Conservation (phyloP, 148 eudicot genomes). For the Heliamphora exappendiculata region DNA sequence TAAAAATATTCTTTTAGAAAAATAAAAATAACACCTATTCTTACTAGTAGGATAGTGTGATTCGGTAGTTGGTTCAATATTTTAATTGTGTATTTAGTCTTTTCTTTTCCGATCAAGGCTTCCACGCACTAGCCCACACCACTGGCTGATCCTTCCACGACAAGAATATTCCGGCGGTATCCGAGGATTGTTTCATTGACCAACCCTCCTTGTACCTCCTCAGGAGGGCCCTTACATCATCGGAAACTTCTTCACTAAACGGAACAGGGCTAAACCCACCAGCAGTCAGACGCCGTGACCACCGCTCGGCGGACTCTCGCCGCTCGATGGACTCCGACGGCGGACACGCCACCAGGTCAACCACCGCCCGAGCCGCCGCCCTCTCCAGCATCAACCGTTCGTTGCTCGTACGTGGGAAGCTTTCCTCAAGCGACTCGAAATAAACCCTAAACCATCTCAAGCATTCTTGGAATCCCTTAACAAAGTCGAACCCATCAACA, state of each 20-base stretch:
- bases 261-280: constrained; percentile 46
- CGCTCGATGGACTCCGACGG: constrained; percentile 60
- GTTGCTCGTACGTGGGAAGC: constrained; percentile 69
- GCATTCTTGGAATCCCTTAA: constrained; percentile 68
- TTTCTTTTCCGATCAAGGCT: too few relatives aligned
- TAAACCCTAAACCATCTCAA: constrained; percentile 87
- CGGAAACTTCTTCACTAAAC: constrained; percentile 79
- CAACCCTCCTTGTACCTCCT: constrained; percentile 94
- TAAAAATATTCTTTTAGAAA: too few relatives aligned
- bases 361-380: constrained; percentile 72
- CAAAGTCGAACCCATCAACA: constrained; percentile 40
- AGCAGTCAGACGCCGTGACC: constrained; percentile 55
- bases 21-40: too few relatives aligned
- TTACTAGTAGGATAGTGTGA: too few relatives aligned
- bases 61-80: too few relatives aligned
- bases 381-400: constrained; percentile 82
- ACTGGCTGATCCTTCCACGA: constrained; percentile 87
- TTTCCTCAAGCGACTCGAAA: constrained; percentile 71
- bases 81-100: too few relatives aligned
- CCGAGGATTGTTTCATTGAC: constrained; percentile 51
- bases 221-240: constrained; percentile 75
- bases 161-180: constrained; percentile 65
- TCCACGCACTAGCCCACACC: constrained; percentile 99
- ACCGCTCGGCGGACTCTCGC: constrained; percentile 60
- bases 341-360: constrained; percentile 69